phyloP scores from a whole-genome alignment of 1,139 yeast genomes.

The Candida frijolesensis region DNA sequence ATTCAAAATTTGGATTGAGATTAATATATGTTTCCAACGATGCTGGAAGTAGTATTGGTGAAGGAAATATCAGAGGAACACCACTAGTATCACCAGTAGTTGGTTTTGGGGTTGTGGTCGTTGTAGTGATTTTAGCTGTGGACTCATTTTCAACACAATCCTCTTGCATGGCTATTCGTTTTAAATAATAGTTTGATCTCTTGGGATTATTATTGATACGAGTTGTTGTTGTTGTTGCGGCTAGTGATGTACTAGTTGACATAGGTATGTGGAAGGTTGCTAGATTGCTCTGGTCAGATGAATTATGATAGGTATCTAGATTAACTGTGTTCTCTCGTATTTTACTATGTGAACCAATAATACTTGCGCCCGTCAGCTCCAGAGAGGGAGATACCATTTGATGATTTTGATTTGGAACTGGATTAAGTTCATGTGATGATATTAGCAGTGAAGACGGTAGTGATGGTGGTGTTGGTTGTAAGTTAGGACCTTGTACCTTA shows the following conservation, averaged over 20 bases:
- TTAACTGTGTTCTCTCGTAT: not conserved
- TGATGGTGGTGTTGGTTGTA: not conserved
- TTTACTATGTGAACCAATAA: not conserved
- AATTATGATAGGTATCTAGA: not conserved
- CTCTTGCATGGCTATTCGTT: conserved; percentile 45
- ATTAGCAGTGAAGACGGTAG: not conserved
- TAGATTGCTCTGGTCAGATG: not conserved
- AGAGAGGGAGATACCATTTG: not conserved
- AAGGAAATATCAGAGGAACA: not conserved
- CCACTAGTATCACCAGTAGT: not conserved
- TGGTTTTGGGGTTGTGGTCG: not conserved
- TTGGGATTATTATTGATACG: not conserved
- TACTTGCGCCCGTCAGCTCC: not conserved
- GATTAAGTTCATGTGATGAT: not conserved
- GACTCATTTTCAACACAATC: conserved; percentile 37
- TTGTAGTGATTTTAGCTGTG: not conserved
- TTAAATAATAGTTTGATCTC: conserved; percentile 25
- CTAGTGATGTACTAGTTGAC: not conserved
- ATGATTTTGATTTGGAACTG: too few species aligned
- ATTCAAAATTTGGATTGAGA: not conserved
- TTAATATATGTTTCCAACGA: not conserved
- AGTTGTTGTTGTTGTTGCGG: not conserved
- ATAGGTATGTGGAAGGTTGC: not conserved
- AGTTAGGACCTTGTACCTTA: not conserved
- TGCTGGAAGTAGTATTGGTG: not conserved